phyloP scores from a whole-genome alignment of 371 early-diverging fungal genomes.

The Circinella minor region DNA sequence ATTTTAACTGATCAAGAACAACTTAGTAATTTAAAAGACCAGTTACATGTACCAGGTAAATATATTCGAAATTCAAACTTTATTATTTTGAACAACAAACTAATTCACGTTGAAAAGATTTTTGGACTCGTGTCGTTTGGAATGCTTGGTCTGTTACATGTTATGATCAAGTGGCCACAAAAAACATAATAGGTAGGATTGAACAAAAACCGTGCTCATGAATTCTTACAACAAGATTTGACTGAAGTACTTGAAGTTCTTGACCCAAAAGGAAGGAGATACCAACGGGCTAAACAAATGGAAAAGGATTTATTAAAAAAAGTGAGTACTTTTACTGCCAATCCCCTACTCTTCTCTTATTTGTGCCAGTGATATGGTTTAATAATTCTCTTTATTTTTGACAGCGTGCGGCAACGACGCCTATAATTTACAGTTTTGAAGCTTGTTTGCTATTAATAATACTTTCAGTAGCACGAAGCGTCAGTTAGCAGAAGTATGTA shows the following conservation, averaged over 20 bases:
- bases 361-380: slow-evolving; percentile 3
- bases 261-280: slow-evolving; percentile 2
- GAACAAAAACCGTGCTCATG: slow-evolving; percentile 4
- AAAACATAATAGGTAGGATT: slow-evolving; percentile 3
- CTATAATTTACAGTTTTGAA: neutral
- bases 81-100: slow-evolving; percentile 7
- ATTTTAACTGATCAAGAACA: no score
- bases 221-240: slow-evolving; percentile 5
- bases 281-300: slow-evolving; percentile 7
- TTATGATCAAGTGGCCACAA: slow-evolving; percentile 1
- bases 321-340: neutral
- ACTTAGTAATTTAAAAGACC: no score
- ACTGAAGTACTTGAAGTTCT: neutral
- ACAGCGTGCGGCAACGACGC: neutral
- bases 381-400: slow-evolving; percentile 2
- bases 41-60: no score
- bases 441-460: neutral
- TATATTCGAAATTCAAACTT: neutral
- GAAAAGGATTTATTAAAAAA: slow-evolving; percentile 3
- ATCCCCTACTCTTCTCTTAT: slow-evolving; percentile 4
- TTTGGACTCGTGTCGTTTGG: slow-evolving; percentile 1
- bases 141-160: neutral
- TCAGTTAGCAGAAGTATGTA: neutral
- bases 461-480: neutral
- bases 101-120: slow-evolving; percentile 2